These are phyloP conservation scores for Parmales sp. DNA, from an alignment of 108 stramenopile genomes.

Conservation along the genomic window DNA sequence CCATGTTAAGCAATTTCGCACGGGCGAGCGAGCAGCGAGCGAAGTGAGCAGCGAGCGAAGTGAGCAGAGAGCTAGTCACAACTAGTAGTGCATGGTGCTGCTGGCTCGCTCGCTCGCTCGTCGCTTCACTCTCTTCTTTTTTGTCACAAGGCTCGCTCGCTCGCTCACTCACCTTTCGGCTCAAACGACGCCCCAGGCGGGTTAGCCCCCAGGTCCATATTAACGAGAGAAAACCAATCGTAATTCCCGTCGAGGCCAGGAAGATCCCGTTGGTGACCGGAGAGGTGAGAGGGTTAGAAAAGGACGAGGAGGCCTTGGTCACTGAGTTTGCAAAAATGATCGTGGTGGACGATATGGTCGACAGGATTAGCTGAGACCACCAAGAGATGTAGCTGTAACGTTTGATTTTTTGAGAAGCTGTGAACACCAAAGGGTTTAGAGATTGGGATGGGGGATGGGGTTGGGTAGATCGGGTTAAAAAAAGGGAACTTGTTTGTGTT, in stretches of 20 bases:
- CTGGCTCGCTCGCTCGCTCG: conserved; percentile 29
- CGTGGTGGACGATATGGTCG: conserved; percentile 54
- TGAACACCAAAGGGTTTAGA: too few relatives aligned
- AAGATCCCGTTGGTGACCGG: background rate
- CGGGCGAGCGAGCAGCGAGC: too few relatives aligned
- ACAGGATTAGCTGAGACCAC: conserved; percentile 77
- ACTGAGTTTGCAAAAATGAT: conserved; percentile 52
- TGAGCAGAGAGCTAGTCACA: conserved; percentile 62
- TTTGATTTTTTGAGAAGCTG: conserved; percentile 29
- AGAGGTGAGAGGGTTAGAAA: background rate
- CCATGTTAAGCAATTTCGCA: too few relatives aligned
- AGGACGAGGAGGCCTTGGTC: conserved; percentile 12
- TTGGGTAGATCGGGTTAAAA: too few relatives aligned
- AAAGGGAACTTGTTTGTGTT: too few relatives aligned
- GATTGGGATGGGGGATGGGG: too few relatives aligned
- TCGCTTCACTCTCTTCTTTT: background rate
- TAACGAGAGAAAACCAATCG: background rate
- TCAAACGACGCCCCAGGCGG: background rate
- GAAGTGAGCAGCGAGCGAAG: conserved; percentile 37
- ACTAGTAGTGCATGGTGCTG: conserved; percentile 66
- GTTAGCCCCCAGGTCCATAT: background rate
- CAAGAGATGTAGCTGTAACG: conserved; percentile 64
- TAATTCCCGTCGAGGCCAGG: background rate
- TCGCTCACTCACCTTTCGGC: background rate
- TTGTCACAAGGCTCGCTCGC: too few relatives aligned